These are phyloP conservation scores for Hygrophila difformis DNA, from an alignment of 257 asterid genomes.

Conservation along the genomic window DNA sequence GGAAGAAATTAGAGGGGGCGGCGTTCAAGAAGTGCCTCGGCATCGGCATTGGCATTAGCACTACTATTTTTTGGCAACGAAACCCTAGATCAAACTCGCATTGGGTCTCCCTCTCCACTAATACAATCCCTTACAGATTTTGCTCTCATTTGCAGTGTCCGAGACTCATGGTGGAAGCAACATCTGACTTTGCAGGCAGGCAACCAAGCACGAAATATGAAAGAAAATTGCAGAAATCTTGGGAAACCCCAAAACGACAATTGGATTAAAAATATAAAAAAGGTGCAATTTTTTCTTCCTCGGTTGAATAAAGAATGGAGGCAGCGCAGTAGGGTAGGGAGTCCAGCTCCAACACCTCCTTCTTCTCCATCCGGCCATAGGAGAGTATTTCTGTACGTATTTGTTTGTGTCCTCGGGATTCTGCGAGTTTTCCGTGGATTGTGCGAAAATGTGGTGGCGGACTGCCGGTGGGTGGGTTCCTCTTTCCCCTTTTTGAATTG, in stretches of 20 bases:
- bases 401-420: conserved; percentile 79
- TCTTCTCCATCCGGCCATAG: no score
- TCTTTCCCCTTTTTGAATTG: conserved; percentile 8
- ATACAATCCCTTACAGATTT: conserved; percentile 19
- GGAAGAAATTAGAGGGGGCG: conserved; percentile 26
- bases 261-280: no score
- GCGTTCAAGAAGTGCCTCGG: conserved; percentile 52
- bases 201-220: not conserved
- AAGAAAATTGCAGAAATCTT: no score
- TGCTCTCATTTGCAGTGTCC: no score
- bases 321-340: no score
- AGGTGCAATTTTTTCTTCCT: no score
- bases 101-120: conserved; percentile 26
- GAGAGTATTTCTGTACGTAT: no score
- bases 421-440: conserved; percentile 41
- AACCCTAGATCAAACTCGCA: conserved; percentile 30
- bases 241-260: no score
- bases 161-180: no score
- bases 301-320: not conserved
- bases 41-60: conserved; percentile 68
- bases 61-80: conserved; percentile 30
- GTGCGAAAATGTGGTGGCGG: conserved; percentile 18
- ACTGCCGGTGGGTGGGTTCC: no score
- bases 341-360: conserved; percentile 19
- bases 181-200: no score